Base-by-base conservation (phyloP, 257 asterid genomes). In the Solanum ossicruentum region DNA sequence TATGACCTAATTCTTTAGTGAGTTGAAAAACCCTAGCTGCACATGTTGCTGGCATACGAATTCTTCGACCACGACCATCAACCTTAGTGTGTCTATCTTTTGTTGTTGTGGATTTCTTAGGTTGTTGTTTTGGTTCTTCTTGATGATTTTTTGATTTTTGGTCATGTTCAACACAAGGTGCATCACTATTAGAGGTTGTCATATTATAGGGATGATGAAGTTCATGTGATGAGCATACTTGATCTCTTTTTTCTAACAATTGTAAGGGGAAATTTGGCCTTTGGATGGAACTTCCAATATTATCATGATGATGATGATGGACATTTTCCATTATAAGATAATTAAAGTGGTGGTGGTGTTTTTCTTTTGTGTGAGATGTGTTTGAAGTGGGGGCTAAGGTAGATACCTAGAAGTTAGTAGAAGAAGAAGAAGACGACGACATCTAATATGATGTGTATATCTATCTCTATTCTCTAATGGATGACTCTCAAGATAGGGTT, bases 1-100 rank as follows among this genome's bases (percentile, higher is more conserved):
- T 91, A 78, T 91, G 93, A 16, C 93, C 93, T 57, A 92, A 39
- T 77, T 94, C 98, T 18, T 84, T 89, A 0, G 98, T 94, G 9
- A 94, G 97, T 88, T 94, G 98, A 71, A 94, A 94, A 85, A 94
- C 98, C 88, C 98, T 88, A 60, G 98, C 98, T 28, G 98, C 98
- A 80, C 97, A 93, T 36, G 91, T 84, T 8, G 93, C 98, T 43
- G 98, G 98, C 97, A 94, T 94, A 3, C 98, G 91, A 88, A 94
- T 94, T 82, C 98, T 84, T 7, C 98, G 88, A 32, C 97, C 97
- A 1, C 93, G 91, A 72, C 93, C 93, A 17, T 91, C 93, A 1
- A 91, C 93, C 52, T 91, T 91, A 4, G 98, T 93, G 73, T 94
- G 98, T 36, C 97, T 51, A 45, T 94, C 98, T 41, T 94, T 94